Conservation (phyloP, 2,329 filamentous ascomycete species). For the Pestalotiopsis sp. region DNA sequence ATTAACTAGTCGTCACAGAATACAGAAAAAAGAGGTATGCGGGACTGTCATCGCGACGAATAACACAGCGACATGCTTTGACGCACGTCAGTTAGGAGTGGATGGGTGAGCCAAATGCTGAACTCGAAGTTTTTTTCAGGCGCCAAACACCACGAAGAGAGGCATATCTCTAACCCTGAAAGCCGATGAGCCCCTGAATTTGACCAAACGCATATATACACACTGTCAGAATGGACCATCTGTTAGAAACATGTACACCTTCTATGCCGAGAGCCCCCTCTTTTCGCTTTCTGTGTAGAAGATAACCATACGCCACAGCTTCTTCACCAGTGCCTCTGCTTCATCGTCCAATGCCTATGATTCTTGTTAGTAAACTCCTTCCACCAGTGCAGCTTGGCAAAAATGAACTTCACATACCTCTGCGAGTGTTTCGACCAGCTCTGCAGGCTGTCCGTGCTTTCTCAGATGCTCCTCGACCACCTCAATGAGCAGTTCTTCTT, state of each 20-base stretch:
- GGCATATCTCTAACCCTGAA: not conserved
- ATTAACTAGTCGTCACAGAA: not conserved
- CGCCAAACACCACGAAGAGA: not conserved
- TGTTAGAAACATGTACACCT: not conserved
- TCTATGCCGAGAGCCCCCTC: slow-evolving; percentile 72
- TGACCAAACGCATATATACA: not conserved
- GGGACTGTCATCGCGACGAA: not conserved
- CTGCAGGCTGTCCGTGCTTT: slow-evolving; percentile 73
- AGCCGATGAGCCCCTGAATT: slow-evolving; percentile 17
- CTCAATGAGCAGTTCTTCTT: slow-evolving; percentile 94
- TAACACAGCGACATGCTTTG: not conserved
- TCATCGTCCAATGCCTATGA: slow-evolving; percentile 86
- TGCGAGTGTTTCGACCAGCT: slow-evolving; percentile 82
- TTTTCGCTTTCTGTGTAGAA: slow-evolving; percentile 97
- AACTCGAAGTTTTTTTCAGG: not conserved
- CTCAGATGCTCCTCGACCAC: slow-evolving; percentile 87
- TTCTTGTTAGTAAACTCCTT: slow-evolving; percentile 29
- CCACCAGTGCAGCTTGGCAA: not conserved
- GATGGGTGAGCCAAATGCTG: not conserved
- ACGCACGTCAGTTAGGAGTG: not conserved
- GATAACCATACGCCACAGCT: slow-evolving; percentile 97
- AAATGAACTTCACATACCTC: slow-evolving; percentile 53
- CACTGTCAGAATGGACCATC: not conserved
- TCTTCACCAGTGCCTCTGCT: slow-evolving; percentile 90
- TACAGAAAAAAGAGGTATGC: not conserved